These are phyloP conservation scores for Drosera spatulata DNA, from an alignment of 179 eudicot genomes.

Conservation along the genomic window DNA sequence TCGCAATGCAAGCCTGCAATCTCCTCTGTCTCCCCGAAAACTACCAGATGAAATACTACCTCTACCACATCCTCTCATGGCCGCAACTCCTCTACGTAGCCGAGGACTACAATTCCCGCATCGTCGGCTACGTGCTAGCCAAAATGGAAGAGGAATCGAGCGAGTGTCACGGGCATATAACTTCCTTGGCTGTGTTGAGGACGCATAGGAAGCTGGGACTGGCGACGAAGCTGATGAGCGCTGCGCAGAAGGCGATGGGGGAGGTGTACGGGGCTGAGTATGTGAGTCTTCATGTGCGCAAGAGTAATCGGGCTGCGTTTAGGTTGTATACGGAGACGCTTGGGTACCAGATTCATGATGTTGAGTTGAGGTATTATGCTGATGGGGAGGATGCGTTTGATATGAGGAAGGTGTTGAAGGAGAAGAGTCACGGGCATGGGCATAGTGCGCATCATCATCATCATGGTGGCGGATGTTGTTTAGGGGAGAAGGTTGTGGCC, in stretches of 20 bases:
- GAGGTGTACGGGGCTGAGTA: conserved; percentile 60
- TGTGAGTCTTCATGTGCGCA: conserved; percentile 73
- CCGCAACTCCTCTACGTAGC: conserved; percentile 83
- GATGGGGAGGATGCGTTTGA: conserved; percentile 95
- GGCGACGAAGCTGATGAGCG: conserved; percentile 93
- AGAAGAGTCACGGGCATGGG: conserved; percentile 13
- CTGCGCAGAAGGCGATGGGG: conserved; percentile 90
- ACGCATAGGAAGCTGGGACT: conserved; percentile 79
- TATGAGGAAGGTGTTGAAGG: conserved; percentile 79
- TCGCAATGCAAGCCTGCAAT: conserved; percentile 68
- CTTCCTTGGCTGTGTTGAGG: conserved; percentile 82
- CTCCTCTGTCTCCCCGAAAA: conserved; percentile 66
- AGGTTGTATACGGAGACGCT: conserved; percentile 63
- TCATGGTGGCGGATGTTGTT: conserved; percentile 64
- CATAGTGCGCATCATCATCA: conserved; percentile 54
- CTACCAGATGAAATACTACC: conserved; percentile 84
- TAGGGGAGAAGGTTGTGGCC: conserved; percentile 16
- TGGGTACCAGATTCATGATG: conserved; percentile 74
- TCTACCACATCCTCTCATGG: conserved; percentile 82
- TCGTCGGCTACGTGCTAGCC: conserved; percentile 89
- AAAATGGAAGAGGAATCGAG: conserved; percentile 88
- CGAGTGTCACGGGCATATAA: conserved; percentile 87
- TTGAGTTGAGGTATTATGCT: conserved; percentile 87
- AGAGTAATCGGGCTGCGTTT: conserved; percentile 81
- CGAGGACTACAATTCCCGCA: conserved; percentile 76